phyloP scores from a whole-genome alignment of 2,329 filamentous ascomycete genomes.

The Septoria linicola region DNA sequence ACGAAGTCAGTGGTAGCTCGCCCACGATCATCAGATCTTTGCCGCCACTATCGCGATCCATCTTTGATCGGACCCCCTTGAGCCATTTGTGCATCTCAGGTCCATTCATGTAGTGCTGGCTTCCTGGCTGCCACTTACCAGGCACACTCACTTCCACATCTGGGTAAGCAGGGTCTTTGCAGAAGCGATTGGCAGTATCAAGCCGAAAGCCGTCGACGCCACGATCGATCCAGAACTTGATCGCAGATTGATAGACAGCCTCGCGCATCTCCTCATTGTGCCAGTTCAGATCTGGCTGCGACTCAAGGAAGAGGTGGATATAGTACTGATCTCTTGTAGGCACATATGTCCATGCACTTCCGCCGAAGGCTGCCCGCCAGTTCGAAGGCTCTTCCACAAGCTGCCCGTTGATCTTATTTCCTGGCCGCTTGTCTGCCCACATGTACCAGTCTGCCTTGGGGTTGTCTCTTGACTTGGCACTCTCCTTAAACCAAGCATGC shows the following conservation, averaged over 20 bases:
- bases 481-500: slow-evolving; percentile 60
- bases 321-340: slow-evolving; percentile 73
- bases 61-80: slow-evolving; percentile 40
- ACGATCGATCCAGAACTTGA: slow-evolving; percentile 69
- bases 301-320: slow-evolving; percentile 69
- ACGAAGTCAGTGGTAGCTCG: slow-evolving; percentile 51
- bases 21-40: slow-evolving; percentile 49
- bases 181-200: slow-evolving; percentile 31
- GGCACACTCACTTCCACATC: slow-evolving; percentile 25
- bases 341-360: slow-evolving; percentile 67
- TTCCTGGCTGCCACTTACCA: slow-evolving; percentile 28
- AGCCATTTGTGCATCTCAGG: slow-evolving; percentile 51
- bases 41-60: slow-evolving; percentile 31
- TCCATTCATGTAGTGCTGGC: slow-evolving; percentile 34
- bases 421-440: slow-evolving; percentile 53
- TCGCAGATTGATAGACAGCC: slow-evolving; percentile 63
- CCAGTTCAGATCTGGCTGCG: slow-evolving; percentile 87
- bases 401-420: slow-evolving; percentile 20
- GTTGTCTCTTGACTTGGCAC: slow-evolving; percentile 50
- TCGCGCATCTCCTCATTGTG: slow-evolving; percentile 66
- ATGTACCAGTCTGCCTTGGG: slow-evolving; percentile 58
- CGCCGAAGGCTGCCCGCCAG: slow-evolving; percentile 64
- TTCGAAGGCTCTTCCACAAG: slow-evolving; percentile 68
- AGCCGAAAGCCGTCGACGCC: slow-evolving; percentile 56
- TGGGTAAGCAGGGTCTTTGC: slow-evolving; percentile 29